Evolutionary conservation across 75 land plant genomes (phyloP), one percentile per base, ranked within the genome.

Genomic region (Sequoia sempervirens): DNA sequence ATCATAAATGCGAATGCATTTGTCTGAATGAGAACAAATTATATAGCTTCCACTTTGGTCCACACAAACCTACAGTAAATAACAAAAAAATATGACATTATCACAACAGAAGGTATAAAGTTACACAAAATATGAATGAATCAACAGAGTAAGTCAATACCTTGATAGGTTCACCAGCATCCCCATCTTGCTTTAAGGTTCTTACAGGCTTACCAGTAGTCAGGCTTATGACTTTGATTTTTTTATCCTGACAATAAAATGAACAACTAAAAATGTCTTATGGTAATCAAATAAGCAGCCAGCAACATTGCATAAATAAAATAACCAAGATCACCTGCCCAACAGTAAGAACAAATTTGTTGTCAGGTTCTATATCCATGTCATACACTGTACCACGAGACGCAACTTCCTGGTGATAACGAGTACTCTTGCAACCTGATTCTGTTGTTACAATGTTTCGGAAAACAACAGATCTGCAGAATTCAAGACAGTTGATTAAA

Each of bases 1-100:
- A 34, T 34, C 36, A 34, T 34, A 34, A 34, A 0, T 34, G 0
- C 0, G 0, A 0, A 34, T 34, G 36, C 0, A 34, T 34, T 34
- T 34, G 36, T 34, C 36, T 34, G 96, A 89, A 85, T 91, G 92
- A 26, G 96, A 91, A 81, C 95, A 94, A 28, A 90, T 82, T 0
- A 93, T 80, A 87, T 88, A 94, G 73, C 87, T 89, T 41, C 96
- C 91, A 83, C 93, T 94, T 78, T 92, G 94, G 81, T 94, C 96
- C 74, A 93, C 58, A n/a, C 90, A 50, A 53, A 92, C 94, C 95
- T 94, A 86, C 43, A 79, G 58, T 75, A 37, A 17, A 54, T 54
- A 32, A 30, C 1, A 58, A n/a, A 66, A n/a, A 84, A 74, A 34
- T 2, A 28, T 6, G 12, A 84, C 14, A 10, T 3, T 45, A 12